Evolutionary conservation across 805 yeast species (phyloP).

Genomic region (Saturnispora zaruensis): DNA sequence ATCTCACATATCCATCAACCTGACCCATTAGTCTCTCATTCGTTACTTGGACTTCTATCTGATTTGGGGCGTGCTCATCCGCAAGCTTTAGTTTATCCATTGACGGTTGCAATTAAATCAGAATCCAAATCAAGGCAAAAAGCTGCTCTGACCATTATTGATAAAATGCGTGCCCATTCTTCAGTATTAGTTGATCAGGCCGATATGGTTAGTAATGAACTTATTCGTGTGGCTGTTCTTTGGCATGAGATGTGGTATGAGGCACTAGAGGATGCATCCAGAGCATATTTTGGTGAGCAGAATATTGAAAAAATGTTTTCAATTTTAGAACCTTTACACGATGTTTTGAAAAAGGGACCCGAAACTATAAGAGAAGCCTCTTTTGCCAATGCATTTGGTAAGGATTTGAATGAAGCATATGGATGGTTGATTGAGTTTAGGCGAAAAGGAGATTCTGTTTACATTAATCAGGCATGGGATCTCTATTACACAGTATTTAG

Average conservation of each 20-base stretch:
- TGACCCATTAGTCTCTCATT: slow-evolving; percentile 69
- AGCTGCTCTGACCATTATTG: slow-evolving; percentile 87
- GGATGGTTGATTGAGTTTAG: slow-evolving; percentile 88
- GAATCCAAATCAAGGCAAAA: slow-evolving; percentile 82
- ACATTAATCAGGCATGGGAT: slow-evolving; percentile 96
- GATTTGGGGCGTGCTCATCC: slow-evolving; percentile 95
- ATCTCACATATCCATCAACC: slow-evolving; percentile 97
- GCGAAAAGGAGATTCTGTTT: slow-evolving; percentile 76
- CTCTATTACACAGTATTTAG: slow-evolving; percentile 90
- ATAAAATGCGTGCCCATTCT: slow-evolving; percentile 85
- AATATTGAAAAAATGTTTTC: slow-evolving; percentile 92
- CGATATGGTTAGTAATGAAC: slow-evolving; percentile 85
- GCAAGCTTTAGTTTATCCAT: slow-evolving; percentile 90
- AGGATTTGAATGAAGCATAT: slow-evolving; percentile 85
- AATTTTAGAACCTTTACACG: slow-evolving; percentile 82
- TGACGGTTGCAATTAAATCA: slow-evolving; percentile 92
- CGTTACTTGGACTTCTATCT: slow-evolving; percentile 70
- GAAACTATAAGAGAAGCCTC: slow-evolving; percentile 89
- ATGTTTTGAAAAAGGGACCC: slow-evolving; percentile 76
- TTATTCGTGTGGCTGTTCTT: slow-evolving; percentile 87
- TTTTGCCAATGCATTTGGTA: slow-evolving; percentile 86
- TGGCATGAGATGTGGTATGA: slow-evolving; percentile 99
- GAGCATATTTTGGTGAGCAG: slow-evolving; percentile 88
- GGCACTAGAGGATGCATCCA: slow-evolving; percentile 92
- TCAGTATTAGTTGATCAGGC: slow-evolving; percentile 83